A percentile compares a stretch with the other conserved stretches of the same genome.
Conservation (phyloP, 352 stramenopile genomes). For the Globisporangium middletonii region DNA sequence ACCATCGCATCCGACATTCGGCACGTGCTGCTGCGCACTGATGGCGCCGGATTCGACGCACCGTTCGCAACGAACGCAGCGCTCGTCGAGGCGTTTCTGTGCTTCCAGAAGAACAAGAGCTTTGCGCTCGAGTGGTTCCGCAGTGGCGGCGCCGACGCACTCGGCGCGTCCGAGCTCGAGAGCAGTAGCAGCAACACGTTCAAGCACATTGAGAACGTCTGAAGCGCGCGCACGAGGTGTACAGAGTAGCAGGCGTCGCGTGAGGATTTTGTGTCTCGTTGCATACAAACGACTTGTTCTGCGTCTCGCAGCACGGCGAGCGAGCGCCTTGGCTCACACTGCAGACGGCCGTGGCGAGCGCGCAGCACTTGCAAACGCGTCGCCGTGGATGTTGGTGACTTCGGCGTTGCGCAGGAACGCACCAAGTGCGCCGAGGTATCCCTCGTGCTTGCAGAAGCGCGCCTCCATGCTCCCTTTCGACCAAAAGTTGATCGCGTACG, state of each 20-base stretch:
- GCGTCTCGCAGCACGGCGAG: not conserved
- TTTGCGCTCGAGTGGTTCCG: conserved; percentile 75
- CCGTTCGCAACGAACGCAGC: conserved; percentile 40
- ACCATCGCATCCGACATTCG: conserved; percentile 39
- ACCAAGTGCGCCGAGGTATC: conserved; percentile 97
- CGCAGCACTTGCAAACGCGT: conserved; percentile 50
- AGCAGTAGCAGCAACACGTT: conserved; percentile 28
- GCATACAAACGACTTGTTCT: not conserved
- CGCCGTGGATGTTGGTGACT: conserved; percentile 58
- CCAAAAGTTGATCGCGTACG: conserved; percentile 98
- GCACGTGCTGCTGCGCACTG: conserved; percentile 52
- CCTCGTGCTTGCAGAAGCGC: conserved; percentile 95
- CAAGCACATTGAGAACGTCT: conserved; percentile 75
- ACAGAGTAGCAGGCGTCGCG: not conserved
- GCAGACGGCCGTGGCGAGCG: conserved; percentile 12
- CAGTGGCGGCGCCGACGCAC: conserved; percentile 21
- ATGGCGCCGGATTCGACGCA: conserved; percentile 31
- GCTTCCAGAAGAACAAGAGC: conserved; percentile 81
- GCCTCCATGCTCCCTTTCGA: conserved; percentile 91
- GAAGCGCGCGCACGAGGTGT: not conserved
- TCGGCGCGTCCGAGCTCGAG: conserved; percentile 26
- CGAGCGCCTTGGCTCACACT: not conserved
- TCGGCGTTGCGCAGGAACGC: conserved; percentile 92
- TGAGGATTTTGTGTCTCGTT: conserved; percentile 4
- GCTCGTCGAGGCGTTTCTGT: conserved; percentile 67